Base-by-base conservation (phyloP, 257 asterid genomes). In the Lycium barbarum region DNA sequence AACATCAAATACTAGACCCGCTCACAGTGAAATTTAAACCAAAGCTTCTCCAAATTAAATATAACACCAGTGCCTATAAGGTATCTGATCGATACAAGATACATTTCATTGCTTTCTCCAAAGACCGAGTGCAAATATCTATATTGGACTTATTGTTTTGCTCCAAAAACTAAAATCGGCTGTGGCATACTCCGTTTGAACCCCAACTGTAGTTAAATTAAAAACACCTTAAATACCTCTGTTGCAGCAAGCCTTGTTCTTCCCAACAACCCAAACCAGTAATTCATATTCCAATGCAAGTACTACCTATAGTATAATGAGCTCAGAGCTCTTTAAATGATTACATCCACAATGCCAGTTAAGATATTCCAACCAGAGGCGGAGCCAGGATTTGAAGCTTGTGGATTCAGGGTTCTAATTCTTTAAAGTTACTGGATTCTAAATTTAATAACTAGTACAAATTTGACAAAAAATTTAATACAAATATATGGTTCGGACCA, bases 271-370 rank as follows among this genome's bases (percentile, higher is more conserved):
- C 22, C 81, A 74, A 74, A 74, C 62, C 22, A 49, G 36, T 13
- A 74, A 74, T 74, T 74, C 81, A 49, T 22, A 74, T 74, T 20
- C 81, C 62, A 22, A 74, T 20, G 62, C 62, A 74, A 49, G 43
- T 74, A 74, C 20, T 20, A 22, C 40, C 20, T 49, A 49, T 49
- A 0, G 61, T 74, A 51, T 22, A 74, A 74, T 49, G 61, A 74
- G 81, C 49, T 74, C 20, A 20, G 57, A 74, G 61, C 15, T 20
- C 20, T 74, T 12, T 2, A 74, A 72, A 20, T 2, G 7, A 26
- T 20, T 73, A 73, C 17, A 47, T 13, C 81, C 81, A 47, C 80
- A 73, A 47, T 47, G 61, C 40, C 81, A 7, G 59, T 73, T 20
- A 45, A 47, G 5, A 47, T 47, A 47, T 74, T 73, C 62, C 45